These are phyloP conservation scores for Kodamaea neixiangensis DNA, from an alignment of 805 yeast species.

Conservation along the genomic window DNA sequence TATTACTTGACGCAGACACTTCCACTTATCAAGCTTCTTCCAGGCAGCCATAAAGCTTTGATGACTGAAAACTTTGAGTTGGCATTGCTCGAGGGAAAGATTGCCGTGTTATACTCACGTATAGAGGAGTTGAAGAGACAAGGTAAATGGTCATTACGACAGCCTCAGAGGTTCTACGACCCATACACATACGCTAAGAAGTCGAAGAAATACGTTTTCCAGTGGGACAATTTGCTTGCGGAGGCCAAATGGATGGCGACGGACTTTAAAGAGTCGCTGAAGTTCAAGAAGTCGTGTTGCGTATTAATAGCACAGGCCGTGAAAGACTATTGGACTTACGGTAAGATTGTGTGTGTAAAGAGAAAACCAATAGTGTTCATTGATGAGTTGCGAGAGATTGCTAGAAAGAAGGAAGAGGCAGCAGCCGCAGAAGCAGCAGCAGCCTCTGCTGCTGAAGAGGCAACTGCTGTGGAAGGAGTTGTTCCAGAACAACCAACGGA, in stretches of 20 bases:
- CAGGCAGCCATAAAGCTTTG: constrained; percentile 82
- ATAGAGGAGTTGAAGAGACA: constrained; percentile 89
- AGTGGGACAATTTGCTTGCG: constrained; percentile 71
- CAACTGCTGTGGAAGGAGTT: neutral
- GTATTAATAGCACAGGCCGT: constrained; percentile 70
- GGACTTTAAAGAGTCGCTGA: constrained; percentile 71
- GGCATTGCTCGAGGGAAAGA: constrained; percentile 85
- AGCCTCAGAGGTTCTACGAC: constrained; percentile 69
- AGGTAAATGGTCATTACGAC: constrained; percentile 89
- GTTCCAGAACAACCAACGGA: neutral
- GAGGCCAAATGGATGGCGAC: constrained; percentile 86
- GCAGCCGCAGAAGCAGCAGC: constrained; percentile 1
- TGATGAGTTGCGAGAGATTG: constrained; percentile 9
- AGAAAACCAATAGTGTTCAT: constrained; percentile 43
- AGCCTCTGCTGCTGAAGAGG: neutral
- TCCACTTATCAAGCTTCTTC: constrained; percentile 77
- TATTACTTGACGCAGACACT: constrained; percentile 86
- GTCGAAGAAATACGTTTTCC: constrained; percentile 43
- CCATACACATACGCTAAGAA: constrained; percentile 49
- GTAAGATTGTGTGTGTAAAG: constrained; percentile 64
- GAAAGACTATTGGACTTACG: constrained; percentile 74
- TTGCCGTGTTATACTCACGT: constrained; percentile 84
- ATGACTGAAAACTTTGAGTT: constrained; percentile 84
- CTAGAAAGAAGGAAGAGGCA: neutral
- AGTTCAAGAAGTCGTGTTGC: constrained; percentile 71